phyloP scores from a whole-genome alignment of 768 basidiomycete species.

The Coprinopsis sp. region DNA sequence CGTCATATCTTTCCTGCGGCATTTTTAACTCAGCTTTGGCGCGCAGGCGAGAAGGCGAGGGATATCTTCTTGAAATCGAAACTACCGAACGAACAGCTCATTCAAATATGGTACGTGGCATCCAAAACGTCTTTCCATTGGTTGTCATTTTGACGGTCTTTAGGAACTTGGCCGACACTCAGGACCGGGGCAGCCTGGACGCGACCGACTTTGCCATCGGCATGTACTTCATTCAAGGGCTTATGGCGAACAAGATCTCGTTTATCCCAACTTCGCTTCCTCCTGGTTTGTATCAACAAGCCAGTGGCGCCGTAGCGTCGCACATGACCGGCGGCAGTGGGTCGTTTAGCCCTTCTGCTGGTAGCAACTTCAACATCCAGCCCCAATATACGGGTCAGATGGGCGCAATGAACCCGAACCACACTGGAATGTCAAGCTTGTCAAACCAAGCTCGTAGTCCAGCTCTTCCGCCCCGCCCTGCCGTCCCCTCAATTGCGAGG shows the following conservation, averaged over 20 bases:
- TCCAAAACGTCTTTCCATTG: slow-evolving; percentile 1
- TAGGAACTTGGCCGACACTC: slow-evolving; percentile 95
- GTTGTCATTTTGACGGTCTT: slow-evolving; percentile 6
- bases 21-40: neutral
- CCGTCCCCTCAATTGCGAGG: slow-evolving; percentile 15
- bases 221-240: slow-evolving; percentile 94
- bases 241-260: slow-evolving; percentile 74
- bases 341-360: slow-evolving; percentile 52
- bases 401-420: slow-evolving; percentile 43
- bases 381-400: slow-evolving; percentile 64
- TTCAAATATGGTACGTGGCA: slow-evolving; percentile 79
- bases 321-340: slow-evolving; percentile 63
- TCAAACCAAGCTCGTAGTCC: slow-evolving; percentile 25
- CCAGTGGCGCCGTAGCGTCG: slow-evolving; percentile 41
- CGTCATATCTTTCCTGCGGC: neutral
- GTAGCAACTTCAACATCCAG: slow-evolving; percentile 40
- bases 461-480: slow-evolving; percentile 38
- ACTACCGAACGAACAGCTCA: slow-evolving; percentile 78
- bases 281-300: slow-evolving; percentile 82
- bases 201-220: slow-evolving; percentile 89
- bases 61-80: slow-evolving; percentile 90
- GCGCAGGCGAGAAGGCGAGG: slow-evolving; percentile 77
- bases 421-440: slow-evolving; percentile 36
- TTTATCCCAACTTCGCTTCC: slow-evolving; percentile 73
- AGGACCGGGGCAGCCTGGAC: slow-evolving; percentile 86